Conservation (phyloP, 2,329 filamentous ascomycete genomes). For the Penicillium sp. region DNA sequence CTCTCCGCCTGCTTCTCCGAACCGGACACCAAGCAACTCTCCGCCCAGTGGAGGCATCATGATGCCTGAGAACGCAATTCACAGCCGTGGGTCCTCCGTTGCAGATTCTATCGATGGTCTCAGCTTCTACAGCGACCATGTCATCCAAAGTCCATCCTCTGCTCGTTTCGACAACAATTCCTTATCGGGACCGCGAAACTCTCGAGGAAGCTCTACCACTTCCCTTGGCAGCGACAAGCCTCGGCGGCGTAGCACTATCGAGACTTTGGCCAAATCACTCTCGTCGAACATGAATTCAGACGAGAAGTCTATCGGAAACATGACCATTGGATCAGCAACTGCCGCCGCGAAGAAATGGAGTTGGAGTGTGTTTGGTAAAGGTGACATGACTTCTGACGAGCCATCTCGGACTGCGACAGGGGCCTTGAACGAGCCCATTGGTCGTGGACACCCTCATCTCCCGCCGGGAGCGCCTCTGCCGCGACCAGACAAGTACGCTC, state of each 20-base stretch:
- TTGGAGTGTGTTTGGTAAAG: constrained; percentile 56
- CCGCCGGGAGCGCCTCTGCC: constrained; percentile 82
- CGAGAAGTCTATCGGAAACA: constrained; percentile 49
- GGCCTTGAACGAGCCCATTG: constrained; percentile 73
- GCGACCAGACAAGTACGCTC: constrained; percentile 63
- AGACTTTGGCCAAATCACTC: constrained; percentile 37
- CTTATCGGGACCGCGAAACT: constrained; percentile 31
- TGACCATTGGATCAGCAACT: constrained; percentile 58
- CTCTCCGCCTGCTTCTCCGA: constrained; percentile 63
- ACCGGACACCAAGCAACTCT: constrained; percentile 55
- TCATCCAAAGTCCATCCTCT: constrained; percentile 38
- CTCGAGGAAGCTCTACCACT: constrained; percentile 33
- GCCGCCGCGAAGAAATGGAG: constrained; percentile 67
- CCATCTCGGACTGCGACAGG: constrained; percentile 46
- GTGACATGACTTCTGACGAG: constrained; percentile 47
- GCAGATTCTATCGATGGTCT: constrained; percentile 50
- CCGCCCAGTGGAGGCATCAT: constrained; percentile 46
- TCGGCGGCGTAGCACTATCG: constrained; percentile 40
- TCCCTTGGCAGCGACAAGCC: constrained; percentile 38
- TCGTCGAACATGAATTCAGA: constrained; percentile 36
- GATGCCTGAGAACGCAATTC: constrained; percentile 44
- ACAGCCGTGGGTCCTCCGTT: constrained; percentile 58
- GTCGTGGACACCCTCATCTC: constrained; percentile 79
- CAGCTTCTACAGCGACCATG: constrained; percentile 29
- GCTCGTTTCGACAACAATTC: constrained; percentile 34